A percentile compares a stretch with the other conserved stretches of the same genome.
Evolutionary conservation across 2,329 filamentous ascomycete species (phyloP).

Genomic region (Fusarium nelsonii): DNA sequence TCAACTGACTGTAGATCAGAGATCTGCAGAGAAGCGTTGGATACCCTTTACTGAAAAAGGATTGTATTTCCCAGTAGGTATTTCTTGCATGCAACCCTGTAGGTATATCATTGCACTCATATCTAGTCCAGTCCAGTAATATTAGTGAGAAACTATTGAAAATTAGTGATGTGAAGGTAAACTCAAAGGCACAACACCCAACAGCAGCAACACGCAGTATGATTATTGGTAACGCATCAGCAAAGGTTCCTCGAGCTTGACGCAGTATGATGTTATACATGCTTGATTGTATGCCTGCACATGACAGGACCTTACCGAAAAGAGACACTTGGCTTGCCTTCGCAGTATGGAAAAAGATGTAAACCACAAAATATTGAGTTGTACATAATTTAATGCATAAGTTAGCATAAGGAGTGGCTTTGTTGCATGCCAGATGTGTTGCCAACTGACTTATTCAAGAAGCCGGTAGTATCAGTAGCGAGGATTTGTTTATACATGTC

Average conservation of each 20-base stretch:
- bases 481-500: background rate
- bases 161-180: conserved; percentile 15
- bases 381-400: background rate
- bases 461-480: background rate
- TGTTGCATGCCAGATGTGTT: background rate
- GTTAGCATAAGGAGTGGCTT: background rate
- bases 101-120: no score
- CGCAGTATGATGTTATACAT: background rate
- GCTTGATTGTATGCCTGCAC: background rate
- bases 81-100: no score
- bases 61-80: background rate
- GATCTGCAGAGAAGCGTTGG: conserved; percentile 2
- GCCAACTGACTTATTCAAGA: background rate
- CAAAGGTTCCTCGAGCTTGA: background rate
- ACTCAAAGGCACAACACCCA: conserved; percentile 14
- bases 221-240: background rate
- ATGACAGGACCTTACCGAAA: background rate
- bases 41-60: background rate
- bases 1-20: background rate
- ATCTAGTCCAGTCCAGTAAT: no score
- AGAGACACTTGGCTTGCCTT: background rate
- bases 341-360: background rate
- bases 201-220: background rate
- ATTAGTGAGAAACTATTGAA: conserved; percentile 15
- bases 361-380: background rate